A percentile compares a stretch with the other conserved stretches of the same genome.
phyloP scores from a whole-genome alignment of 163 green algal species.

The Volvox carteri region DNA sequence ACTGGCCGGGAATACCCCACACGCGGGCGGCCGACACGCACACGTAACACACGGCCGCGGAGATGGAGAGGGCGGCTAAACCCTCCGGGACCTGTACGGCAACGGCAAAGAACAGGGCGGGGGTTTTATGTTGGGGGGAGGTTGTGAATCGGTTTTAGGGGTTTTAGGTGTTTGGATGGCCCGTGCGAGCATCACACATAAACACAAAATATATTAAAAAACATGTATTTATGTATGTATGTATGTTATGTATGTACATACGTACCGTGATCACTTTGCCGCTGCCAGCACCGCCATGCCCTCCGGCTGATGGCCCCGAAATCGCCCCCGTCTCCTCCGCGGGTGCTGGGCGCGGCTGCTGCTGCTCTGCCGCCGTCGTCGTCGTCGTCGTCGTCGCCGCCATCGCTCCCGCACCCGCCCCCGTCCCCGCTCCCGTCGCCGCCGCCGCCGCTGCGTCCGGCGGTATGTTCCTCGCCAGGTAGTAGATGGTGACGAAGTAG shows the following conservation, averaged over 20 bases:
- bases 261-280: constrained; percentile 55
- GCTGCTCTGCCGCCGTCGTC: not conserved
- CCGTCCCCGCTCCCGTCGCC: not conserved
- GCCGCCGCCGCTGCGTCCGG: constrained; percentile 62
- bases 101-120: too few species aligned
- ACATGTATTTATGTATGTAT: too few species aligned
- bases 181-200: too few species aligned
- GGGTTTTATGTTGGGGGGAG: too few species aligned
- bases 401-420: not conserved
- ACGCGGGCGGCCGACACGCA: not conserved
- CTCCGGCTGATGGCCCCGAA: too few species aligned
- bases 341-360: not conserved
- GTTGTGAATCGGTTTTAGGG: too few species aligned
- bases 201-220: too few species aligned
- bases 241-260: too few species aligned
- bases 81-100: constrained; percentile 74
- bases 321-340: not conserved
- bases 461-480: constrained; percentile 78
- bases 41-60: constrained; percentile 76
- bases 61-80: constrained; percentile 75
- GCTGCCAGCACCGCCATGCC: not conserved
- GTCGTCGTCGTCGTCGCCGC: too few species aligned
- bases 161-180: too few species aligned
- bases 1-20: constrained; percentile 52
- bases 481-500: constrained; percentile 94